Evolutionary conservation across 2,329 filamentous ascomycete genomes (phyloP), one percentile per base, ranked within the genome.

Genomic region (Neofusicoccum kwambonambiense): DNA sequence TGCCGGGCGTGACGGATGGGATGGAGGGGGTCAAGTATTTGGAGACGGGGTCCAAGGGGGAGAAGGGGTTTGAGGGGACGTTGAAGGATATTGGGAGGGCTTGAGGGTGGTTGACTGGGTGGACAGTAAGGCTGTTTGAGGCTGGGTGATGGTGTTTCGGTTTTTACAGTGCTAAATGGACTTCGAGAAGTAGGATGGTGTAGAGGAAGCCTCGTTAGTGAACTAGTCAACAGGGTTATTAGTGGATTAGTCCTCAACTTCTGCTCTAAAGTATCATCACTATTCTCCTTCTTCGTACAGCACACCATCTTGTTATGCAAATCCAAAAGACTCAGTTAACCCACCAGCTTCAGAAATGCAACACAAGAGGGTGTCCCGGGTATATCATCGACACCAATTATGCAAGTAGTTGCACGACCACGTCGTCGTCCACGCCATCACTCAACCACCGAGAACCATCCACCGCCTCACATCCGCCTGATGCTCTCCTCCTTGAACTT

Each of bases 401-500:
- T 52, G 50, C 50, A 15, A 51, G 1, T 19, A 13, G 17, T 39
- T 56, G 34, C 51, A 2, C 45, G 12, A 3, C 45, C 19, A 49
- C 12, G 12, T 45, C 42, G n/a, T 9, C 12, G 7, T 11, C n/a
- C 31, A 13, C 11, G 3, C 4, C 17, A 19, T 15, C 27, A 47
- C 41, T 17, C n/a, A 27, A 57, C 37, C 31, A 22, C 56, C 3
- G 3, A 22, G 22, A 22, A 22, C 22, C 22, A 22, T 22, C 22
- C 22, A 22, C 22, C 22, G 22, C 22, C 35, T 31, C 35, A 83
- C 94, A 97, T 97, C 70, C 94, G 89, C 71, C 92, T 89, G 73
- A 98, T 97, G 75, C 90, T 84, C 83, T 98, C 93, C 75, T 92
- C 89, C 79, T 87, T 85, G 80, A 94, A 97, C 80, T 91, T 90